phyloP scores from a whole-genome alignment of 495 filamentous ascomycete species.

The Neurospora pannonica region DNA sequence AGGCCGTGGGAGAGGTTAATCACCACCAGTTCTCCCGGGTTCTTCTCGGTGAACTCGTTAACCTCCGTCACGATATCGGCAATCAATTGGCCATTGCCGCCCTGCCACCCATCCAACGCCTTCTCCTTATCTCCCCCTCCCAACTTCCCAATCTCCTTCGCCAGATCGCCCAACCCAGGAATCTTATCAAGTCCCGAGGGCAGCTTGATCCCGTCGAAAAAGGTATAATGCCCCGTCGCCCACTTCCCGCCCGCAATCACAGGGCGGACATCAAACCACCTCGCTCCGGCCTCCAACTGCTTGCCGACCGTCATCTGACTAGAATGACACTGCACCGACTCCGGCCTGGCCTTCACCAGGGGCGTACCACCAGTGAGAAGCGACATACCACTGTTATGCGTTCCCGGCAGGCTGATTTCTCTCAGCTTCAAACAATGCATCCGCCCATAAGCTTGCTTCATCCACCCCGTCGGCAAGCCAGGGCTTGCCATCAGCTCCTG shows the following conservation, averaged over 20 bases:
- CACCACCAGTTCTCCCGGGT: not conserved
- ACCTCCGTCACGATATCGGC: not conserved
- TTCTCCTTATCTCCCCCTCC: not conserved
- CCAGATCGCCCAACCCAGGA: not conserved
- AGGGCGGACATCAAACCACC: slow-evolving; percentile 1
- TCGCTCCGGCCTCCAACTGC: not conserved
- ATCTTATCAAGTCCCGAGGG: not conserved
- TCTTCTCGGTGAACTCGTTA: not conserved
- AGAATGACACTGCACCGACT: not conserved
- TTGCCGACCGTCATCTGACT: not conserved
- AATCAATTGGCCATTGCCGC: not conserved
- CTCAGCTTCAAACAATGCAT: not conserved
- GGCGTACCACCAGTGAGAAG: not conserved
- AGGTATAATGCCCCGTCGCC: not conserved
- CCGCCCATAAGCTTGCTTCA: not conserved
- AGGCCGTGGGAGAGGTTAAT: not conserved
- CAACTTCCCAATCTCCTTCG: not conserved
- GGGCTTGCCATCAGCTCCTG: not conserved
- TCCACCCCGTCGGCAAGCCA: not conserved
- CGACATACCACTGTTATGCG: not conserved
- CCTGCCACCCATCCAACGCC: not conserved
- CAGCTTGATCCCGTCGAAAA: not conserved
- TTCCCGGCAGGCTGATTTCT: not conserved
- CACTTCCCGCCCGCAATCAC: not conserved
- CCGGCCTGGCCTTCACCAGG: not conserved